Evolutionary conservation across 257 asterid species (phyloP).

Genomic region (Dorcoceras hygrometricum): DNA sequence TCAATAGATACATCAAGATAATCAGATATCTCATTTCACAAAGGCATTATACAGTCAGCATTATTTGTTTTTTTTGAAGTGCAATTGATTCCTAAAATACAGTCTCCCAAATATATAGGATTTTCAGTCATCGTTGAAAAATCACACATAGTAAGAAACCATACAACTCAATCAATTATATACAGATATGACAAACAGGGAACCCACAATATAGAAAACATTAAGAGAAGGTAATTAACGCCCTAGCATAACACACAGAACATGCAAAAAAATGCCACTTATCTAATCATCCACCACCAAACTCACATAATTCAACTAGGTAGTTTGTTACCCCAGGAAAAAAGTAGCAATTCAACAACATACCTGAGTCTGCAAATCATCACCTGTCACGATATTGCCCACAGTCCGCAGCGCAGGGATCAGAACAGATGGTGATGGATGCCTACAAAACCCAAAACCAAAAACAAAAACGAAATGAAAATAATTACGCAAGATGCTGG

Average conservation of each 20-base stretch:
- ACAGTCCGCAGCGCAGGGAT: constrained; percentile 52
- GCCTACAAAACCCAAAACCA: constrained; percentile 27
- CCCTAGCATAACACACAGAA: neutral
- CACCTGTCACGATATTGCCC: constrained; percentile 55
- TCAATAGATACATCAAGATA: neutral
- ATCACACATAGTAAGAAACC: neutral
- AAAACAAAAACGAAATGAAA: neutral
- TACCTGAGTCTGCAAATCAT: constrained; percentile 56
- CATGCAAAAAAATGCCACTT: neutral
- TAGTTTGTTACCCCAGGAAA: neutral
- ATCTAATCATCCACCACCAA: neutral
- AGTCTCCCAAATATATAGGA: neutral
- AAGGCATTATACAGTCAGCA: too few relatives aligned
- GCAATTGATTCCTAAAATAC: neutral
- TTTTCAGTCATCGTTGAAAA: neutral
- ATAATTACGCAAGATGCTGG: neutral
- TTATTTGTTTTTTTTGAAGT: neutral
- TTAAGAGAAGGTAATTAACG: neutral
- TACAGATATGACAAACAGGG: neutral
- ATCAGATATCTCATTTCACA: too few relatives aligned
- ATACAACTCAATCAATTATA: neutral
- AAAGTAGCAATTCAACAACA: constrained; percentile 13
- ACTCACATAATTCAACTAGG: constrained; percentile 1
- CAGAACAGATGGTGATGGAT: constrained; percentile 51
- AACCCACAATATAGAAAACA: neutral